These are phyloP conservation scores for Euryodendron excelsum DNA, from an alignment of 148 eudicot species.

Conservation along the genomic window DNA sequence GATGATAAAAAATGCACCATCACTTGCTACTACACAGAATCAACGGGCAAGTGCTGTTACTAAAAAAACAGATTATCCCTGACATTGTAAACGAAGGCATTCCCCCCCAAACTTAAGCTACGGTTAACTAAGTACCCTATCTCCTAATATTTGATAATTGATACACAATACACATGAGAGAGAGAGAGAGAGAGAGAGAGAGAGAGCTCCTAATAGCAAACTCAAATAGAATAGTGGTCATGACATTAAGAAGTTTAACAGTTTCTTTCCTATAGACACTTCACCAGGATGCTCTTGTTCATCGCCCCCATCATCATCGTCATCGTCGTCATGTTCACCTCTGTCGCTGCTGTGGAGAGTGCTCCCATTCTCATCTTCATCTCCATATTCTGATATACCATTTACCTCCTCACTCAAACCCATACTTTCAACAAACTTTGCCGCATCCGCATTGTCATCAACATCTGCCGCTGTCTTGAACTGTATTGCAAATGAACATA, in stretches of 20 bases:
- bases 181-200: too few relatives aligned
- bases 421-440: constrained; percentile 29
- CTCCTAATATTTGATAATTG: background rate
- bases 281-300: too few relatives aligned
- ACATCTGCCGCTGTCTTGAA: constrained; percentile 25
- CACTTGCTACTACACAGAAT: background rate
- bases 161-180: too few relatives aligned
- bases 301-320: background rate
- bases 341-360: constrained; percentile 32
- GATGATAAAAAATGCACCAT: background rate
- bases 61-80: background rate
- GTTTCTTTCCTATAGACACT: background rate
- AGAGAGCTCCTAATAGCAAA: background rate
- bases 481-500: constrained; percentile 26
- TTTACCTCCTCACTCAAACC: constrained; percentile 47
- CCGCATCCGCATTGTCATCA: constrained; percentile 34
- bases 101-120: background rate
- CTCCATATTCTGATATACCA: constrained; percentile 36
- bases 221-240: background rate
- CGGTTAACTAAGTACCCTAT: too few relatives aligned
- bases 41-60: background rate
- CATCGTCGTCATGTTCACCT: constrained; percentile 11
- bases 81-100: background rate
- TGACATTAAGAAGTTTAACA: background rate
- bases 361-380: constrained; percentile 41